These are phyloP conservation scores for Cyberlindnera euphorbiiphila DNA, from an alignment of 805 yeast genomes.

Conservation along the genomic window DNA sequence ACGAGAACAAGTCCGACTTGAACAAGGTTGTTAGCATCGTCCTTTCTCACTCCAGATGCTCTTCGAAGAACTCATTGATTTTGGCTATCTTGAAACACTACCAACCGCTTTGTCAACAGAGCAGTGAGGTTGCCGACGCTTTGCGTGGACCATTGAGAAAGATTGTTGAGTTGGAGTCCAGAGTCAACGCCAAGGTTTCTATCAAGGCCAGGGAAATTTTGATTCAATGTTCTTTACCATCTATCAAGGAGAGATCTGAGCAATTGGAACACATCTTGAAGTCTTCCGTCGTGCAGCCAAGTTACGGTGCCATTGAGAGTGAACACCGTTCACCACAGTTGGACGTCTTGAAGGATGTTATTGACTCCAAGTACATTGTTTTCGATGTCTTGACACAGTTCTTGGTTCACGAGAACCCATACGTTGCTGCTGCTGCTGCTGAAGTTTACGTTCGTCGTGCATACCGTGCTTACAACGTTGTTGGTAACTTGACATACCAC, in stretches of 20 bases:
- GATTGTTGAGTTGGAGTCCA: slow-evolving; percentile 83
- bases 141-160: slow-evolving; percentile 70
- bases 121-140: slow-evolving; percentile 62
- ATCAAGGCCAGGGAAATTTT: slow-evolving; percentile 93
- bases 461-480: slow-evolving; percentile 90
- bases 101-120: slow-evolving; percentile 71
- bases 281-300: slow-evolving; percentile 83
- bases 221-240: slow-evolving; percentile 95
- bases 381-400: slow-evolving; percentile 95
- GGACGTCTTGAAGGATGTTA: slow-evolving; percentile 80
- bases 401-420: slow-evolving; percentile 75
- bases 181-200: slow-evolving; percentile 90
- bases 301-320: slow-evolving; percentile 79
- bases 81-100: slow-evolving; percentile 81
- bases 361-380: slow-evolving; percentile 93
- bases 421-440: slow-evolving; percentile 93
- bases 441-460: slow-evolving; percentile 97
- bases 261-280: slow-evolving; percentile 95
- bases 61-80: slow-evolving; percentile 87
- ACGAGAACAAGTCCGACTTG: slow-evolving; percentile 75
- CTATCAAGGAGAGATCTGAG: slow-evolving; percentile 92
- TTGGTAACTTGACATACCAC: slow-evolving; percentile 68
- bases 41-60: slow-evolving; percentile 88
- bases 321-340: slow-evolving; percentile 80
- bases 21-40: slow-evolving; percentile 66